Base-by-base conservation (phyloP, 305 asterid species). In the Fraxinus ornus region DNA sequence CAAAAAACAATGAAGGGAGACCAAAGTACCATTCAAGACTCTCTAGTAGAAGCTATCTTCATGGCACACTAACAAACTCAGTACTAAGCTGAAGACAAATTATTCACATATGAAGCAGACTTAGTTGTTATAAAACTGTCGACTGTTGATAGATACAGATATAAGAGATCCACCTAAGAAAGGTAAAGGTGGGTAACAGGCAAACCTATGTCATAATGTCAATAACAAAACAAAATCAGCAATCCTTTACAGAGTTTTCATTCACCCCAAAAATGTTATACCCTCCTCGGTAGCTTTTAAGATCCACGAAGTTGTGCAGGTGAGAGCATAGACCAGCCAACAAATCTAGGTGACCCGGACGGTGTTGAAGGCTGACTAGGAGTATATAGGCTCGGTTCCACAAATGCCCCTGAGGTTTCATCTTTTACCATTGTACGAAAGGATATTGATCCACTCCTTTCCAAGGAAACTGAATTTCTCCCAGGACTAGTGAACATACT, bases 251-350 rank as follows among this genome's bases (percentile, higher is more conserved):
- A 78, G 24, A 78, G 78, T 60, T 78, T 73, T 37, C 66, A n/a
- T 72, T 71, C 52, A 41, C 79, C 79, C 28, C 85, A 83, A 83
- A 83, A 83, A 71, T 83, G 85, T 22, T 39, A 24, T 33, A 36
- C 21, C 26, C 5, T 15, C 6, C 71, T 17, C 64, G 5, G 22
- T n/a, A 52, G 64, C 64, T 52, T 52, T 52, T 52, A 52, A 52
- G 64, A 52, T 17, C 64, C 64, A 52, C n/a, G 22, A 52, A 52
- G 64, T 52, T 52, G 24, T 52, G 64, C 44, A 2, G 80, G 78
- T 52, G 82, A 79, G 72, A 28, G 84, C 88, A 85, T 85, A 72
- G 84, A 84, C 86, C 86, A 86, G 82, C 86, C 86, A 77, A 80
- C 75, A 81, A 80, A 83, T 73, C 73, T 78, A 80, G 84, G 84